Conservation (phyloP, 805 yeast species). For the Cyberlindnera maclurae region DNA sequence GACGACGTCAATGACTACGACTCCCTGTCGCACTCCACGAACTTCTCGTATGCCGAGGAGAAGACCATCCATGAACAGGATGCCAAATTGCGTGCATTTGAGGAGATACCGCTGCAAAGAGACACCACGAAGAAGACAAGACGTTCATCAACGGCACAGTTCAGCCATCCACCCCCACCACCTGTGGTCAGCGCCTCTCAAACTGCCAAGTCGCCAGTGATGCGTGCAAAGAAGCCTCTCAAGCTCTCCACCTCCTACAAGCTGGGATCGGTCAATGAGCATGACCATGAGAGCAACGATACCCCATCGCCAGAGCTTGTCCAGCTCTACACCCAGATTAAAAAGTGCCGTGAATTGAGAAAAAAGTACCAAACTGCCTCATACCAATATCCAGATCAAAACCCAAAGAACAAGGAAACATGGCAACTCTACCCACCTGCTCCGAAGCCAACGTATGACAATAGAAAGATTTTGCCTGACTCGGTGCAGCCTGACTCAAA, state of each 20-base stretch:
- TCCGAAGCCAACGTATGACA: slow-evolving; percentile 84
- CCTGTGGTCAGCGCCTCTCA: slow-evolving; percentile 21
- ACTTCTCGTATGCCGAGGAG: slow-evolving; percentile 62
- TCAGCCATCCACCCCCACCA: slow-evolving; percentile 33
- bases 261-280: slow-evolving; percentile 38
- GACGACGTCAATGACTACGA: background rate
- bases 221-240: slow-evolving; percentile 7
- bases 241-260: slow-evolving; percentile 26
- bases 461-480: slow-evolving; percentile 44
- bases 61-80: slow-evolving; percentile 57
- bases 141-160: slow-evolving; percentile 30
- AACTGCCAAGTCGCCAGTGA: slow-evolving; percentile 20
- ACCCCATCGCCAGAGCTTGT: slow-evolving; percentile 63
- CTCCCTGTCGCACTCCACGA: slow-evolving; percentile 32
- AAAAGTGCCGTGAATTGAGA: slow-evolving; percentile 64
- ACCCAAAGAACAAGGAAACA: slow-evolving; percentile 69
- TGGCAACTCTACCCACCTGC: slow-evolving; percentile 93
- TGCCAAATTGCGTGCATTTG: slow-evolving; percentile 55
- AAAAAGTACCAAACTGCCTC: slow-evolving; percentile 68
- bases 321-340: slow-evolving; percentile 54
- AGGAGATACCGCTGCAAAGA: slow-evolving; percentile 18
- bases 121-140: slow-evolving; percentile 26
- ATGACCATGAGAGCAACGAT: slow-evolving; percentile 46
- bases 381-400: slow-evolving; percentile 62
- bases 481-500: slow-evolving; percentile 33